Evolutionary conservation across 495 filamentous ascomycete species (phyloP), one percentile per base, ranked within the genome.

Genomic region (Baudoinia panamericana): DNA sequence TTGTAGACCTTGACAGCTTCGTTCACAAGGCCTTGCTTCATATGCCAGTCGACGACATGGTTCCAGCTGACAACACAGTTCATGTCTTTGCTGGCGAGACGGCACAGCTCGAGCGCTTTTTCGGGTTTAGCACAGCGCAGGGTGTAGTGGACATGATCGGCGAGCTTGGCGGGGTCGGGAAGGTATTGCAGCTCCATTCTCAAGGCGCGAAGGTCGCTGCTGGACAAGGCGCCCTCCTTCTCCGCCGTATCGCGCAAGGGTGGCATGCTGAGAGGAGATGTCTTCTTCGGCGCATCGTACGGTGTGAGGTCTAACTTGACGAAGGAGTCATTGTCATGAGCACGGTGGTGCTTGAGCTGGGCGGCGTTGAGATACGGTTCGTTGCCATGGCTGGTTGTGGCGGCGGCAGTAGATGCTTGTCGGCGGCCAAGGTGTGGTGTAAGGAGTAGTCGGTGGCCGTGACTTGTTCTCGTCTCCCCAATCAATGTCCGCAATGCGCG

Each of bases 41-140:
- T 61, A 38, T 73, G 67, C 54, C 80, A 76, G 28, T 82, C 72
- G 34, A 95, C 72, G 21, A 93, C 52, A 58, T 82, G 72, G 63
- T 95, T 95, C 88, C 88, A 96, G 35, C 77, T 77, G 36, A 86
- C 83, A 8, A 68, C 59, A 41, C 75, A 76, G 30, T 73, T 65
- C 39, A 69, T 63, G 10, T 63, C 39, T 44, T 68, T 71, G 53
- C 76, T 80, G 19, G 80, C 80, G 45, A 64, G 58, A 34, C 76
- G 73, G n/a, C 81, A 68, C 43, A 93, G 43, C 7, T 65, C 60
- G 18, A 72, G 53, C 18, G 85, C 86, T 51, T 84, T 72, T 7
- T 70, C 66, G 21, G 66, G 61, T 13, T 78, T 61, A 22, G 67
- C 70, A 24, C 63, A 57, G 2, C 53, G 50, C 23, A 95, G 61